Percentiles rank a stretch among this genome's conserved stretches.
phyloP scores from a whole-genome alignment of 2,329 filamentous ascomycete species.

The Fusarium chuoi region DNA sequence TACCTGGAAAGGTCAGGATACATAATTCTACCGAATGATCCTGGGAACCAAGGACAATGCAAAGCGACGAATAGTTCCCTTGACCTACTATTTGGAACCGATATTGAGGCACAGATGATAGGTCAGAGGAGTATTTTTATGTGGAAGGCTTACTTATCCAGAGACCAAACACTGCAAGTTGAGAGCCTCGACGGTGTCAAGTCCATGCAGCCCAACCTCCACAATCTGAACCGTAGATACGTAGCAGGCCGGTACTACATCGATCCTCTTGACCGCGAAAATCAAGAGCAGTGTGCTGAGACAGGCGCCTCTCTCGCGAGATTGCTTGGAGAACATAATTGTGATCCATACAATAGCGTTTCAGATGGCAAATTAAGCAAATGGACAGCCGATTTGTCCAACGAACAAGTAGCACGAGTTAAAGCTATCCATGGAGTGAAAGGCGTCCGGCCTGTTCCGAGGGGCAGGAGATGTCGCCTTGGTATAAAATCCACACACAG shows the following conservation, averaged over 20 bases:
- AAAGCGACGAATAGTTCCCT: not conserved
- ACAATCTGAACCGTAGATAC: not conserved
- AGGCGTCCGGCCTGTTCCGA: not conserved
- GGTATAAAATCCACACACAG: accelerated
- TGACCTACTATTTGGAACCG: not conserved
- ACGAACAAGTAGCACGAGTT: not conserved
- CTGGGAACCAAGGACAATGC: not conserved
- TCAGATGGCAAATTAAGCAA: not conserved
- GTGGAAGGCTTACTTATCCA: not conserved
- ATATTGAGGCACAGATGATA: not conserved
- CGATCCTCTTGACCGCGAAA: not conserved
- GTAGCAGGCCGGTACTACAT: not conserved
- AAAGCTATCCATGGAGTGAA: not conserved
- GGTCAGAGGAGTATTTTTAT: not conserved
- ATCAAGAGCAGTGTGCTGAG: not conserved
- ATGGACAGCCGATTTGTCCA: accelerated
- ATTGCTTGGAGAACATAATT: not conserved
- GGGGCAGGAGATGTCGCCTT: not conserved
- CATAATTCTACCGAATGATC: not conserved
- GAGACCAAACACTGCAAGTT: not conserved
- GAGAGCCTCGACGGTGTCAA: not conserved
- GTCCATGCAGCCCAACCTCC: not conserved
- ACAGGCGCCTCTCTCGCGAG: not conserved
- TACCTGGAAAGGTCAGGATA: not conserved
- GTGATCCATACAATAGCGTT: not conserved